Evolutionary conservation across 2,329 filamentous ascomycete species (phyloP), one percentile per base, ranked within the genome.

Genomic region (Sclerotinia spermophila): DNA sequence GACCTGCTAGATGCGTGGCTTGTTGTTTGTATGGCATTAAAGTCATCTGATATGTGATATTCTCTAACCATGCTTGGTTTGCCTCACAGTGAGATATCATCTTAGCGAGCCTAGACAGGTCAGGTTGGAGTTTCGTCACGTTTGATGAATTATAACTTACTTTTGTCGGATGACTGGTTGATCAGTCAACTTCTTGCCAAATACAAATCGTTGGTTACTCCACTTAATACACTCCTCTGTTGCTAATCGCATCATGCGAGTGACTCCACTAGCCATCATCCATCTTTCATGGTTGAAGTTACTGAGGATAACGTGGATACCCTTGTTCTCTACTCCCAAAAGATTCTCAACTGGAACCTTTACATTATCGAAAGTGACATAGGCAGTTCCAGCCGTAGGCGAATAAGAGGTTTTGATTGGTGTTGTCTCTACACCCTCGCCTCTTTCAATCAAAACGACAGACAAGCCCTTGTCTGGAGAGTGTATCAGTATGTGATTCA

Each of bases 281-380:
- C 91, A 93, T 44, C 92, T 86, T 82, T 94, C 92, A 82, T 96
- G 92, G 84, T 96, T 96, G 83, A 96, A 96, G 82, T 96, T 96
- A 82, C 87, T 89, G 78, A 96, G 85, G 78, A 96, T 93, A 42
- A 96, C 92, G 73, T 90, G 86, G 78, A 96, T 94, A 10, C 93
- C 93, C 82, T 95, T 92, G 84, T 96, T 88, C 82, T 96, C 93
- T 78, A 92, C 84, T 72, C 93, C 93, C 8, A 97, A 83, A 24
- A 96, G 83, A 80, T 96, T 90, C 78, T 89, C 86, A 0, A 88
- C 90, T 0, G 93, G 93, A 0, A 96, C 93, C 83, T 93, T 94
- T 80, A 94, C 92, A 75, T 96, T 92, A 81, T 94, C 91, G 80
- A 92, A 95, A 66, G 93, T 92, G 77, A 96, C 87, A 44, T 69